Evolutionary conservation across 768 basidiomycete species (phyloP), one percentile per base, ranked within the genome.

Genomic region (Calocera cornea): DNA sequence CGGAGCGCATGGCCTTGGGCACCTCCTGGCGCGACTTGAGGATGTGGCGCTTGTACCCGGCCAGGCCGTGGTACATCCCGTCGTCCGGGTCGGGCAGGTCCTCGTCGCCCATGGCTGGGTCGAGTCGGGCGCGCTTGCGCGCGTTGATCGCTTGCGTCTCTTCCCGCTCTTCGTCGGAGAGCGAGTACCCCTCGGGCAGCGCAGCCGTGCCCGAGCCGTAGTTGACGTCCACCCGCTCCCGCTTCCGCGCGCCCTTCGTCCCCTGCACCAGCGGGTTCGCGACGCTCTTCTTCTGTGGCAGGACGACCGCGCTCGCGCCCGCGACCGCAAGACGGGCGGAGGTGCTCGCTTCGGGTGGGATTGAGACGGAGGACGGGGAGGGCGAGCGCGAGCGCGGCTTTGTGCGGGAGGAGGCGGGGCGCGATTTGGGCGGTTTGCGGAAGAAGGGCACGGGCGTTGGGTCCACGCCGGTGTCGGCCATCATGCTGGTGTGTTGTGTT

Each of bases 1-100:
- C 94, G 65, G 85, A 86, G 70, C 87, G 85, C 87, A 94, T 94
- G 19, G 88, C 86, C 76, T 93, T 94, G 1, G 92, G 89, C 10
- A 92, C 75, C 74, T 93, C 90, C 73, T 81, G 71, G 36, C 74
- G 86, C 79, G 90, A 92, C 78, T 87, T 87, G 73, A n/a, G n/a
- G n/a, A 95, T 77, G 72, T 91, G 90, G 66, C 80, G 83, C 70
- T 85, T 83, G 78, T 95, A 97, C 12, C 86, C 89, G 50, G 83
- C 86, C 75, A 90, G 84, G 1, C 95, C 95, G 65, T 83, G 85
- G 74, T 98, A 98, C 72, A 91, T 74, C 7, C 93, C 93, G 76
- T 95, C 92, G 68, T 93, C 87, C 10, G 70, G 68, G 0, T 86
- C 83, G 0, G 84, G 79, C 38, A 80, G 81, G n/a, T 80, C 82